Evolutionary conservation across 306 rosid genomes (phyloP), one percentile per base, ranked within the genome.

Genomic region (Acmispon strigosus): DNA sequence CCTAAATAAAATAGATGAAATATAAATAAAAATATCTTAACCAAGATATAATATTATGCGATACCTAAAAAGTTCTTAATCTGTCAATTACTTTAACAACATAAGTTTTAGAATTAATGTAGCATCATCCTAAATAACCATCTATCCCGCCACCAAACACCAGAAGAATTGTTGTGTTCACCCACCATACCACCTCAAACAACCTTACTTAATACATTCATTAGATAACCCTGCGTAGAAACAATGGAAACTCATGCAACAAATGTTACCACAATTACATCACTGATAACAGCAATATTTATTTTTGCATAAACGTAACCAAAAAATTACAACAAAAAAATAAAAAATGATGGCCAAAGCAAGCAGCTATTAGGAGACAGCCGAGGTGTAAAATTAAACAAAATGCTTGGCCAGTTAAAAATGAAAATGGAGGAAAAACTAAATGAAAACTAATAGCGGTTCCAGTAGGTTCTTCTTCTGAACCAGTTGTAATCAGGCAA

Each of bases 391-490:
- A 62, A 56, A 55, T 36, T 62, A 27, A 50, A 48, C 29, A 55
- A 36, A 69, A 66, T 73, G 69, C 67, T 75, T 53, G 51, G 69
- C 69, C 75, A 59, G 22, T 62, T 8, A 60, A 73, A 50, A 72
- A 20, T 57, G 12, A 55, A 74, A 54, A 82, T 12, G 43, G 69
- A 66, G 74, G 59, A 16, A 79, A 7, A 11, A 43, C 71, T 62
- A 19, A 13, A n/a, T 52, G 48, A 66, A 66, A 81, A 77, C 92
- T 90, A 92, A 69, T 92, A 90, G 60, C 96, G 88, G 91, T 90
- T 90, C 98, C 98, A 90, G 93, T 88, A 92, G 65, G 98, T 92
- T 82, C 98, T 82, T 86, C 96, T 92, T 80, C 98, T 92, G 89
- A 92, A 92, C 96, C 93, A 84, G 87, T 92, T 92, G 90, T 90